Percentiles rank a stretch among this genome's conserved stretches.
Evolutionary conservation across 2,329 filamentous ascomycete genomes (phyloP).

Genomic region (Ceratocystis albifundus): DNA sequence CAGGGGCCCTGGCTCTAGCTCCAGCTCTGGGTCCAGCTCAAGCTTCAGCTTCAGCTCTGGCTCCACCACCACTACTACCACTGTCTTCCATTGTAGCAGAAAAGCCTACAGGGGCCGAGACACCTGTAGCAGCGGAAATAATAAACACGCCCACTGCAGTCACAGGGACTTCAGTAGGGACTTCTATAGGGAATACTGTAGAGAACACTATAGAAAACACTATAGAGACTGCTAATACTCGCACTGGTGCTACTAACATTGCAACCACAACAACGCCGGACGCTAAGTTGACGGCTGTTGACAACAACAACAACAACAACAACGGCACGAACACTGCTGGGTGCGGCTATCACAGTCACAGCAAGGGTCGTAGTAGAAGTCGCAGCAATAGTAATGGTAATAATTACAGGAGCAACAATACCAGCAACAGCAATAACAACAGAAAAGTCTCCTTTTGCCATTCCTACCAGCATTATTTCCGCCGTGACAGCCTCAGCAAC

Average conservation of each 20-base stretch:
- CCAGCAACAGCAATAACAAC: not conserved
- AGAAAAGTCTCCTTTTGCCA: not conserved
- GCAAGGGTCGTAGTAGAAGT: not conserved
- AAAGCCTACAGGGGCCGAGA: not conserved
- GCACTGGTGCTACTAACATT: too few relatives aligned
- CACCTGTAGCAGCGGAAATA: not conserved
- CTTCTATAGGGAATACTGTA: too few relatives aligned
- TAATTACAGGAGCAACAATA: constrained; percentile 3
- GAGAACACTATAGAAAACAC: too few relatives aligned
- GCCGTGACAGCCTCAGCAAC: not conserved
- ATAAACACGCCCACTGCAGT: not conserved
- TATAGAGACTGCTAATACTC: too few relatives aligned
- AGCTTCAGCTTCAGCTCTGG: not conserved
- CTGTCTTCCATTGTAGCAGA: not conserved
- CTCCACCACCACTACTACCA: constrained; percentile 1
- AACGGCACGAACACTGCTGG: not conserved
- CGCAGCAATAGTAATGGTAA: constrained; percentile 4
- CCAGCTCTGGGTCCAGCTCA: not conserved
- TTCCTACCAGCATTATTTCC: constrained; percentile 4
- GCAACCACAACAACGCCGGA: not conserved
- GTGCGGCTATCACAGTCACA: not conserved
- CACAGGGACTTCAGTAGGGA: too few relatives aligned
- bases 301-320: not conserved
- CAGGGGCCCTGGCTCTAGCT: not conserved
- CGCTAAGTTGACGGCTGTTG: not conserved